Evolutionary conservation across 2,329 filamentous ascomycete genomes (phyloP).

Genomic region (Boeremia exigua): DNA sequence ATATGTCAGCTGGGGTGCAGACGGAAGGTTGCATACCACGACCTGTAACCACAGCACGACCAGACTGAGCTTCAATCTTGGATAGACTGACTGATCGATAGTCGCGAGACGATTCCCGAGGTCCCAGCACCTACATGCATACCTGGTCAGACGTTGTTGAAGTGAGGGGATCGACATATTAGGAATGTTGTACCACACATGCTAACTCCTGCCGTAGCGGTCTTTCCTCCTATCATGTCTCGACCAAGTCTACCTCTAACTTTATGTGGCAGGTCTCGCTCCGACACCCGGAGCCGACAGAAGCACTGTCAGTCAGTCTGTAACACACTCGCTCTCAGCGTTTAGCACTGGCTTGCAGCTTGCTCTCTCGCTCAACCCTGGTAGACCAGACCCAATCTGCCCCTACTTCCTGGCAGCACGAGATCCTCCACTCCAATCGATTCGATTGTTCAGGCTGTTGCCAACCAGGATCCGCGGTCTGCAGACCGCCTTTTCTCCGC

Average conservation of each 20-base stretch:
- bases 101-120: background rate
- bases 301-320: background rate
- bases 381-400: background rate
- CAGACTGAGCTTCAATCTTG: background rate
- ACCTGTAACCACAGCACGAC: background rate
- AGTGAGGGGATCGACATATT: background rate
- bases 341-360: background rate
- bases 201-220: background rate
- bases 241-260: background rate
- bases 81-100: background rate
- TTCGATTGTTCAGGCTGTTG: slow-evolving; percentile 11
- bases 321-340: background rate
- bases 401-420: slow-evolving; percentile 8
- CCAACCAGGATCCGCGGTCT: slow-evolving; percentile 3
- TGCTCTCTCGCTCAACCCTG: slow-evolving; percentile 6
- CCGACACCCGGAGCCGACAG: slow-evolving; percentile 7
- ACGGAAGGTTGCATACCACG: background rate
- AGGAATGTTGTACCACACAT: background rate
- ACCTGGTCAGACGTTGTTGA: background rate
- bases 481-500: slow-evolving; percentile 11
- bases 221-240: background rate
- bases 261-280: slow-evolving; percentile 5
- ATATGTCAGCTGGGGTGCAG: slow-evolving; percentile 2
- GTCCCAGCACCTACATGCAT: background rate
- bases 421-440: background rate